A percentile compares a stretch with the other conserved stretches of the same genome.
Conservation (phyloP, 768 basidiomycete genomes). For the Gautieria morchelliformis region DNA sequence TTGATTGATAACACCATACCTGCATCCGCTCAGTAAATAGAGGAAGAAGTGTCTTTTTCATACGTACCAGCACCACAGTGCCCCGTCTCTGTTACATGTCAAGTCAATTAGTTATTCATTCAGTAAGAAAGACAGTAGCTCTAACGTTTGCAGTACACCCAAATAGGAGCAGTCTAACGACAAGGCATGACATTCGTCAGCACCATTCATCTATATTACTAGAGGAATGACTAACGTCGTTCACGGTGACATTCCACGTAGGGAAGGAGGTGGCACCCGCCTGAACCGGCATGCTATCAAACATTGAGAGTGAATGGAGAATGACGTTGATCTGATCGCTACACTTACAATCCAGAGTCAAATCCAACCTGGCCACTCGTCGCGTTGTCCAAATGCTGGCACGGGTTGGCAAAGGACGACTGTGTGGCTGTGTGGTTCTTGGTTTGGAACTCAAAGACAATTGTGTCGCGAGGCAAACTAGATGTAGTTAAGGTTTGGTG, state of each 20-base stretch:
- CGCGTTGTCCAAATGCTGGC: constrained; percentile 29
- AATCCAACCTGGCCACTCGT: constrained; percentile 39
- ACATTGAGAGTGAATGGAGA: constrained; percentile 2
- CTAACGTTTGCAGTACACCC: constrained; percentile 17
- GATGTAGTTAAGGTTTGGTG: background rate
- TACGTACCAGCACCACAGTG: constrained; percentile 37
- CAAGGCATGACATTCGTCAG: background rate
- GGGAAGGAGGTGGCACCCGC: constrained; percentile 40
- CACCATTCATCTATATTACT: background rate
- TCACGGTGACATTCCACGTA: constrained; percentile 37
- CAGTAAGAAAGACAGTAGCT: background rate
- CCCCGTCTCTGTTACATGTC: background rate
- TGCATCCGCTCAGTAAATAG: constrained; percentile 3
- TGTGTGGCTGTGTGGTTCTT: constrained; percentile 47
- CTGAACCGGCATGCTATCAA: constrained; percentile 39
- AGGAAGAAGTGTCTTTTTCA: constrained; percentile 10
- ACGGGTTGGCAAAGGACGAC: constrained; percentile 36
- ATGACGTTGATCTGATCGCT: background rate
- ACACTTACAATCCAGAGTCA: constrained; percentile 46
- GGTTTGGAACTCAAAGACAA: constrained; percentile 51
- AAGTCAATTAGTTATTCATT: background rate
- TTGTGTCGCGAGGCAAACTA: constrained; percentile 36
- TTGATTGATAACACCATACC: constrained; percentile 45
- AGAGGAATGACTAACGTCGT: constrained; percentile 20
- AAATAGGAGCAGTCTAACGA: constrained; percentile 23